Evolutionary conservation across 1,139 yeast species (phyloP).

Genomic region (Candida frijolesensis): DNA sequence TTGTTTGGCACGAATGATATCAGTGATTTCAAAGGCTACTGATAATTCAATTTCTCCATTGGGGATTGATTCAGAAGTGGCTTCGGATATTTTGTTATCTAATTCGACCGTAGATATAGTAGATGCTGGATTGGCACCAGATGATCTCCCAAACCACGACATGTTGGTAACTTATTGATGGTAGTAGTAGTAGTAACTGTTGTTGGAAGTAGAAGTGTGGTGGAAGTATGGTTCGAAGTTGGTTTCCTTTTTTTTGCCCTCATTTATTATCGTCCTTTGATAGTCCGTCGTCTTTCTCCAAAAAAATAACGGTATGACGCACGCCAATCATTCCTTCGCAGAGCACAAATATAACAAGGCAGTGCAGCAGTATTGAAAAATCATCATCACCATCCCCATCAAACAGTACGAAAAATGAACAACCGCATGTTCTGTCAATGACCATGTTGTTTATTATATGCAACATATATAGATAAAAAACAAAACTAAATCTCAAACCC

Average conservation of each 20-base stretch:
- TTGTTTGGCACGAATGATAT: constrained; percentile 79
- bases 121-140: constrained; percentile 21
- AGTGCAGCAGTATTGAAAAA: not conserved
- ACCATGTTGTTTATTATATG: no score
- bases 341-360: not conserved
- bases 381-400: no score
- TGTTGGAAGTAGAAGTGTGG: not conserved
- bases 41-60: constrained; percentile 87
- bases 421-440: no score
- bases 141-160: constrained; percentile 60
- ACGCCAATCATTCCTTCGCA: no score
- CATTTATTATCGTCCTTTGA: not conserved
- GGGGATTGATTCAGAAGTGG: constrained; percentile 89
- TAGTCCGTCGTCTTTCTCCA: no score
- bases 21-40: constrained; percentile 84
- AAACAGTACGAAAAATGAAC: no score
- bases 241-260: not conserved
- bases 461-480: no score
- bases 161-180: constrained; percentile 23
- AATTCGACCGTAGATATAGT: constrained; percentile 47
- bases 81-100: constrained; percentile 69
- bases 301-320: not conserved
- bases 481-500: no score
- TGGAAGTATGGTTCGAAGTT: not conserved
- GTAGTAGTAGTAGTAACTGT: not conserved